A percentile compares a stretch with the other conserved stretches of the same genome.
Conservation (phyloP, 257 asterid species). For the Solanum boliviense region DNA sequence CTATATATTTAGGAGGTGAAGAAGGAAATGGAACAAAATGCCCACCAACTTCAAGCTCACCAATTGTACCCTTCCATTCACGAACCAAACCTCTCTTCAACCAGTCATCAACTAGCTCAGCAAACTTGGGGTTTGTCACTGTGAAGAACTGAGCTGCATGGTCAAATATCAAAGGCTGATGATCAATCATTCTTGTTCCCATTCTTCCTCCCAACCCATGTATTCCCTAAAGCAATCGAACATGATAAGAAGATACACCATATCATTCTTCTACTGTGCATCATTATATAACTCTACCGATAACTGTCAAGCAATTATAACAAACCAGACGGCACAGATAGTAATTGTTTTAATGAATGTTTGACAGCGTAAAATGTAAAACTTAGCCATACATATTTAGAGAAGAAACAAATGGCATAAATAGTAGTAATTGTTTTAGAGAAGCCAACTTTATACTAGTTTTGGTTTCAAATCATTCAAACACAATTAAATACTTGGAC, state of each 20-base stretch:
- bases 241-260: slow-evolving; percentile 21
- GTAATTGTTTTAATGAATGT: not conserved
- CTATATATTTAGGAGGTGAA: slow-evolving; percentile 56
- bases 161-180: slow-evolving; percentile 59
- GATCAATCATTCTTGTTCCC: slow-evolving; percentile 79
- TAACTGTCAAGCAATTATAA: not conserved
- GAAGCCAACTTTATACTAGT: not conserved
- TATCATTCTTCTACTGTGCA: not conserved
- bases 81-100: slow-evolving; percentile 52
- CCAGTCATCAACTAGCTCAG: slow-evolving; percentile 67
- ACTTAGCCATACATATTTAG: not conserved
- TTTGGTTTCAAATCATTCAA: not conserved
- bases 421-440: not conserved
- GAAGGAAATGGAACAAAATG: slow-evolving; percentile 45
- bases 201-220: slow-evolving; percentile 94
- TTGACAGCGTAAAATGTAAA: not conserved
- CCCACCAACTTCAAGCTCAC: slow-evolving; percentile 79
- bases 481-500: not conserved
- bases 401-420: not conserved
- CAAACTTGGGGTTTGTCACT: slow-evolving; percentile 52
- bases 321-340: not conserved
- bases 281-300: not conserved
- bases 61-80: slow-evolving; percentile 57
- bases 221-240: slow-evolving; percentile 51
- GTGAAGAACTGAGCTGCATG: slow-evolving; percentile 97